These are phyloP conservation scores for Acanthamoeba royreba DNA, from an alignment of 208 protist genomes.

Conservation along the genomic window DNA sequence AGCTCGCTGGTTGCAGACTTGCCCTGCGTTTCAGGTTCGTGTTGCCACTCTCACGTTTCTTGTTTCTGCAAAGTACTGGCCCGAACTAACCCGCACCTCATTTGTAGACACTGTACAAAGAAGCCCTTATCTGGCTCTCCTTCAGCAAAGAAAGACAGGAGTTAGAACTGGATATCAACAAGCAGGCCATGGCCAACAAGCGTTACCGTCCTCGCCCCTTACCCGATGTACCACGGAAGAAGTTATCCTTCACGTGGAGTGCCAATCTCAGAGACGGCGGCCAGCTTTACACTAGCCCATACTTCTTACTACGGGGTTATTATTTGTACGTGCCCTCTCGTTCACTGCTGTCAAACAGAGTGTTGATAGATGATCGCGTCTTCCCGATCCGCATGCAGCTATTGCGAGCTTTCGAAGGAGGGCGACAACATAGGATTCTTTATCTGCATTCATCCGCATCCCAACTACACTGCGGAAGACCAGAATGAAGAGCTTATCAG, in stretches of 20 bases:
- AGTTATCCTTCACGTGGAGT: neutral
- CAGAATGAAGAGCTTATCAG: neutral
- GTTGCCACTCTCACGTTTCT: neutral
- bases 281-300: neutral
- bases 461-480: neutral
- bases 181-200: neutral
- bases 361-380: too few relatives aligned
- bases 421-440: neutral
- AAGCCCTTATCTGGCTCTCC: neutral
- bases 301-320: neutral
- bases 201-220: neutral
- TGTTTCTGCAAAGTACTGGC: neutral
- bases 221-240: neutral
- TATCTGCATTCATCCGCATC: neutral
- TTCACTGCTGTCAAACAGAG: neutral
- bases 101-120: neutral
- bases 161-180: neutral
- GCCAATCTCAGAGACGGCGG: neutral
- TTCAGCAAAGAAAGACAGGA: neutral
- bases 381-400: too few relatives aligned
- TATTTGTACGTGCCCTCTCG: neutral
- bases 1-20: neutral
- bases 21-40: neutral
- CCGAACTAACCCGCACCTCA: too few relatives aligned
- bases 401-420: neutral